Conservation (phyloP, 2,329 filamentous ascomycete genomes). For the Knufia fluminis region DNA sequence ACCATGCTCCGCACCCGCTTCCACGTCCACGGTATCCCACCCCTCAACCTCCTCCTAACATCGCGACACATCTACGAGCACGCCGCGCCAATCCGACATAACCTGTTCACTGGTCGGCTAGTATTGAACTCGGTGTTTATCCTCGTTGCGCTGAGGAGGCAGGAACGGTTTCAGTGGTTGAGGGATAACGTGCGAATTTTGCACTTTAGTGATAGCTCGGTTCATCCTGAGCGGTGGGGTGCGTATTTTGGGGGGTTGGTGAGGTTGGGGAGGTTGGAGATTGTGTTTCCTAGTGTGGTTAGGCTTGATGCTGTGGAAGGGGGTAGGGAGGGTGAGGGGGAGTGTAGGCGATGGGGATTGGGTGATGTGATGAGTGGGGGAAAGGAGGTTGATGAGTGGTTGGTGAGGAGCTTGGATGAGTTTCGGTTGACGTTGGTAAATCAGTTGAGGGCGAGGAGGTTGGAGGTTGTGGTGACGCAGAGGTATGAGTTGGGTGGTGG, state of each 20-base stretch:
- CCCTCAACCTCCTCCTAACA: background rate
- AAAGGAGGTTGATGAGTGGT: background rate
- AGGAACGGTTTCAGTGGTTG: constrained; percentile 5
- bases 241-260: background rate
- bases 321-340: background rate
- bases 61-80: background rate
- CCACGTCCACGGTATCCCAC: constrained; percentile 1
- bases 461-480: constrained; percentile 5
- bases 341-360: background rate
- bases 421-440: constrained; percentile 3
- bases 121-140: constrained; percentile 5
- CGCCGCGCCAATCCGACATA: background rate
- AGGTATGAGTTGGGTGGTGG: background rate
- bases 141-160: background rate
- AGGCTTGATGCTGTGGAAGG: background rate
- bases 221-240: constrained; percentile 6
- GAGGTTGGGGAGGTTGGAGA: constrained; percentile 3
- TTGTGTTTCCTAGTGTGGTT: constrained; percentile 3
- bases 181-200: background rate
- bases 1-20: constrained; percentile 8
- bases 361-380: background rate
- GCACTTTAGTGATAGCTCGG: constrained; percentile 5
- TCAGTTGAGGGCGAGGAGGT: background rate
- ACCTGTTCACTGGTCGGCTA: constrained; percentile 6
- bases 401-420: background rate